phyloP scores from a whole-genome alignment of 208 protist genomes.

The Blechomonas ayalai region DNA sequence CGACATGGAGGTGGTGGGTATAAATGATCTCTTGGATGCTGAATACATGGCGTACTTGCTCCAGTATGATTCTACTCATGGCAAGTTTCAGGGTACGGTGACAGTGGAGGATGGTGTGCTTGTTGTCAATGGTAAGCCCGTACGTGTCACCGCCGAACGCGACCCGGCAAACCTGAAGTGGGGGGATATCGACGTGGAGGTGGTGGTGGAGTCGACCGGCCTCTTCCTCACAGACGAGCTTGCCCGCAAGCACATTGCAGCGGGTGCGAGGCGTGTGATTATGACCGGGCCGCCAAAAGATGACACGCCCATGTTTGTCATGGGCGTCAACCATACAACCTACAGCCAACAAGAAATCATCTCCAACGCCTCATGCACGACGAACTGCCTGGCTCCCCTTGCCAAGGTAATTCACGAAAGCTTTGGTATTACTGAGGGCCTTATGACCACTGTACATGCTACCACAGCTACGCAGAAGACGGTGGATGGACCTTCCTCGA shows the following conservation, averaged over 20 bases:
- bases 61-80: slow-evolving; percentile 94
- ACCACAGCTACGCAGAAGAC: slow-evolving; percentile 96
- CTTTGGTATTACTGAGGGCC: slow-evolving; percentile 93
- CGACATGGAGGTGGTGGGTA: slow-evolving; percentile 79
- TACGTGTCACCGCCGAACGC: slow-evolving; percentile 38
- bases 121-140: slow-evolving; percentile 35
- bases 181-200: slow-evolving; percentile 78
- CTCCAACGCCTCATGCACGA: slow-evolving; percentile 98
- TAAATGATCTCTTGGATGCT: slow-evolving; percentile 94
- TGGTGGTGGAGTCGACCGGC: slow-evolving; percentile 97
- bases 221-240: slow-evolving; percentile 85
- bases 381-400: slow-evolving; percentile 99
- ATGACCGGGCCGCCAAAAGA: slow-evolving; percentile 97
- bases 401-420: slow-evolving; percentile 92
- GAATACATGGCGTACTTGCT: slow-evolving; percentile 94
- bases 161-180: slow-evolving; percentile 91
- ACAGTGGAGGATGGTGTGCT: slow-evolving; percentile 19
- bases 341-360: slow-evolving; percentile 80
- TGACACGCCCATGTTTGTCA: slow-evolving; percentile 96
- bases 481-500: slow-evolving; percentile 93
- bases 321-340: slow-evolving; percentile 93
- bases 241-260: slow-evolving; percentile 80
- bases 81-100: slow-evolving; percentile 65
- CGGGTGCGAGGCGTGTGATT: slow-evolving; percentile 96
- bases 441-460: slow-evolving; percentile 99